Conservation (phyloP, 1,284 basidiomycete species). For the Microbotryomycetes sp. region DNA sequence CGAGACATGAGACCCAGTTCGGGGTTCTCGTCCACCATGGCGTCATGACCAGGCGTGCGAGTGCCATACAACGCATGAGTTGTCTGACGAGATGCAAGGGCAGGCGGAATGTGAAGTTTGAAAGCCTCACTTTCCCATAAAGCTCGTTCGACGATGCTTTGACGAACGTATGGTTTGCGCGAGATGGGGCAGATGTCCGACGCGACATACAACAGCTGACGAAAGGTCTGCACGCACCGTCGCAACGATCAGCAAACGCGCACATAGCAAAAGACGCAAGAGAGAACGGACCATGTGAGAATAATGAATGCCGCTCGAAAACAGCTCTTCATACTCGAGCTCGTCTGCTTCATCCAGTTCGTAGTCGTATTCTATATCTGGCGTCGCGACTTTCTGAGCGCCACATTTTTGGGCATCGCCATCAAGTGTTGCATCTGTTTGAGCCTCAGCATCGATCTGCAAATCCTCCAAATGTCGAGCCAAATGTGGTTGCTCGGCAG, state of each 20-base stretch:
- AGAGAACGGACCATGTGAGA: constrained; percentile 65
- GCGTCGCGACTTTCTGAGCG: background rate
- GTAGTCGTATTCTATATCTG: background rate
- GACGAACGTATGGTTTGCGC: constrained; percentile 60
- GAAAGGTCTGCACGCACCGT: constrained; percentile 52
- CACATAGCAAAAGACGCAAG: background rate
- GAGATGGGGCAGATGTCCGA: constrained; percentile 65
- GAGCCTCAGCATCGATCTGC: constrained; percentile 50
- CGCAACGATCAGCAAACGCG: background rate
- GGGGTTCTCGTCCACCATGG: background rate
- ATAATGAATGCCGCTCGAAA: constrained; percentile 76
- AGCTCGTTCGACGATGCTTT: constrained; percentile 62
- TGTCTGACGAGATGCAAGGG: constrained; percentile 28
- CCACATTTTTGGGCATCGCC: background rate
- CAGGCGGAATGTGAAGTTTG: constrained; percentile 12
- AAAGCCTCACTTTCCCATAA: constrained; percentile 58
- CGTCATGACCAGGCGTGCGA: background rate
- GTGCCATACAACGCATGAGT: background rate
- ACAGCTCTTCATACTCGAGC: constrained; percentile 51
- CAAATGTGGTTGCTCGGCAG: background rate
- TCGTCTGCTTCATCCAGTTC: constrained; percentile 43
- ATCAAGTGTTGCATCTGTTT: constrained; percentile 1
- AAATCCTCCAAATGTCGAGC: constrained; percentile 42
- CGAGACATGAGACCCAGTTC: background rate
- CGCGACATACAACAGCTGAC: constrained; percentile 67